A percentile compares a stretch with the other conserved stretches of the same genome.
Conservation (phyloP, 257 asterid genomes). For the Ehretia macrophylla region DNA sequence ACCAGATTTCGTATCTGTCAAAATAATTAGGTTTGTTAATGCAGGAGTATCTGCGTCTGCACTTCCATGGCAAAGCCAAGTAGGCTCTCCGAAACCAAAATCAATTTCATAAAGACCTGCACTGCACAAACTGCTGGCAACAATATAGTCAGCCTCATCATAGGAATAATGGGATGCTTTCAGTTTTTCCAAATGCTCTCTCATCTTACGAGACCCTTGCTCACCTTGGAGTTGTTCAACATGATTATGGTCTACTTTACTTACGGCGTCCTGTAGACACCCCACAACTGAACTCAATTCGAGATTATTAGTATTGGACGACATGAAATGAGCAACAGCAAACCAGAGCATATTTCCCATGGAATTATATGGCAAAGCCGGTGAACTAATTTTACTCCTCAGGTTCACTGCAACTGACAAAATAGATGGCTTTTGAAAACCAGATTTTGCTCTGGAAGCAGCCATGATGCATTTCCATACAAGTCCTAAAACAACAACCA, state of each 20-base stretch:
- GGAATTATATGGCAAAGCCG: not conserved
- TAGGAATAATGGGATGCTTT: no score
- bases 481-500: constrained; percentile 2
- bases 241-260: no score
- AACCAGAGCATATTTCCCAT: constrained; percentile 1
- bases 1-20: constrained; percentile 2
- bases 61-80: not conserved
- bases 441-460: not conserved
- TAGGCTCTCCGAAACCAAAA: constrained; percentile 12
- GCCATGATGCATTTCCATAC: constrained; percentile 6
- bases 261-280: no score
- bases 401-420: not conserved
- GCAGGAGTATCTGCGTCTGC: not conserved
- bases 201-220: no score
- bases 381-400: not conserved
- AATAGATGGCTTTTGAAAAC: not conserved
- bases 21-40: not conserved
- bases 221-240: no score
- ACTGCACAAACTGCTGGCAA: not conserved
- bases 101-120: not conserved
- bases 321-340: not conserved
- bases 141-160: not conserved
- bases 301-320: not conserved
- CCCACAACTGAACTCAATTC: not conserved
- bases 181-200: no score